Percentiles rank a stretch among this genome's conserved stretches.
These are phyloP conservation scores for Lactarius akahatsu DNA, from an alignment of 768 basidiomycete genomes.

Conservation along the genomic window DNA sequence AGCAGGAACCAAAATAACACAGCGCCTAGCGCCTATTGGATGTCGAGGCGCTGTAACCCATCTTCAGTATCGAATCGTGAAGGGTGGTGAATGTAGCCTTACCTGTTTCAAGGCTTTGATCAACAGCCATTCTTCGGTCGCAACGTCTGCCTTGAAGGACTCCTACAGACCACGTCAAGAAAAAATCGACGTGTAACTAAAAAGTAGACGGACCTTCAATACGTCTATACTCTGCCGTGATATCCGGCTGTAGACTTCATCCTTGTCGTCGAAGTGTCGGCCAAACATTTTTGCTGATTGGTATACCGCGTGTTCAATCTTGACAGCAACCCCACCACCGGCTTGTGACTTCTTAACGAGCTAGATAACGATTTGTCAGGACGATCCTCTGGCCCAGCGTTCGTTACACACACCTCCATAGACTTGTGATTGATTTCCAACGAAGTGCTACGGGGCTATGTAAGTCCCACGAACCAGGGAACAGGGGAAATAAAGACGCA, in stretches of 20 bases:
- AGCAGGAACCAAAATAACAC: not conserved
- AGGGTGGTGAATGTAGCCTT: constrained; percentile 31
- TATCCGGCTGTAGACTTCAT: constrained; percentile 88
- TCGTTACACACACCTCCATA: constrained; percentile 56
- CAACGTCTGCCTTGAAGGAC: constrained; percentile 85
- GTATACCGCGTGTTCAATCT: constrained; percentile 97
- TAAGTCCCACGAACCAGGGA: constrained; percentile 6
- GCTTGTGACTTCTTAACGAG: constrained; percentile 90
- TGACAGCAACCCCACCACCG: constrained; percentile 96
- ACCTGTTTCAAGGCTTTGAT: constrained; percentile 86
- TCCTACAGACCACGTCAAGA: constrained; percentile 44
- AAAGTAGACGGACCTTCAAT: constrained; percentile 63
- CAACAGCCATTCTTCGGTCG: constrained; percentile 89
- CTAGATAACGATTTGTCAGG: constrained; percentile 39
- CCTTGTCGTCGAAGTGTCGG: constrained; percentile 94
- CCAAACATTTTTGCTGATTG: constrained; percentile 95
- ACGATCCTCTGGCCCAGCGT: not conserved
- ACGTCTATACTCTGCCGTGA: constrained; percentile 94
- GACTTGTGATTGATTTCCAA: constrained; percentile 97
- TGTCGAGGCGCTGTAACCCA: constrained; percentile 39
- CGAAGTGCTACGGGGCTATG: constrained; percentile 63
- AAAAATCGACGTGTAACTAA: constrained; percentile 1
- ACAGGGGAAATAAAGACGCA: constrained; percentile 41
- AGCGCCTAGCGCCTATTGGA: constrained; percentile 32
- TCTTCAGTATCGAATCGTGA: not conserved